A percentile compares a stretch with the other conserved stretches of the same genome.
Conservation (phyloP, 1,139 yeast species). For the Geotrichum cucujoidarum region DNA sequence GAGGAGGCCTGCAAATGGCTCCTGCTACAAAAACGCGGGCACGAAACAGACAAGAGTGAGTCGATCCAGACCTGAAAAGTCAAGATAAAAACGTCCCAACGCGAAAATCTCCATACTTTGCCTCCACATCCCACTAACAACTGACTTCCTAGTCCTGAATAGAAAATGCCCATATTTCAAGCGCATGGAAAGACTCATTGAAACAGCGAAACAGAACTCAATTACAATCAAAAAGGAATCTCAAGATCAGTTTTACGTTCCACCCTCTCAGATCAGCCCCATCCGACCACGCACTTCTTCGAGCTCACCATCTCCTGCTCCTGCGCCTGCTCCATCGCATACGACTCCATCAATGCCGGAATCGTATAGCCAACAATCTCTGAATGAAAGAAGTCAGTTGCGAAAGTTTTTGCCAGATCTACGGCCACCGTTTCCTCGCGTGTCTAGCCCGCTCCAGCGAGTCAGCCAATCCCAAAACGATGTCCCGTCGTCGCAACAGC, state of each 20-base stretch:
- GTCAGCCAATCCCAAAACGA: background rate
- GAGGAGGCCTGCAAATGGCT: constrained; percentile 7
- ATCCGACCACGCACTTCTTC: background rate
- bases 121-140: background rate
- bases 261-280: constrained; percentile 1
- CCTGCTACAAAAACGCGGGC: background rate
- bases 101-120: background rate
- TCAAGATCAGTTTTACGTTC: constrained; percentile 3
- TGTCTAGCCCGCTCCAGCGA: background rate
- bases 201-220: background rate
- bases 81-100: too few species aligned
- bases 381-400: background rate
- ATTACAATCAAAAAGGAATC: background rate
- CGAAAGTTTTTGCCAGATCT: too few species aligned
- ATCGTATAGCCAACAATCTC: too few species aligned
- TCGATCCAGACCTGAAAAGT: too few species aligned
- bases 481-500: background rate
- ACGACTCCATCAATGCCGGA: background rate
- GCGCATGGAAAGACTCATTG: background rate
- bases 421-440: background rate
- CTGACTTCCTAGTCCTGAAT: background rate
- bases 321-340: background rate
- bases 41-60: constrained; percentile 8
- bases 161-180: background rate
- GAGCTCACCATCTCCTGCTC: background rate